Evolutionary conservation across 495 filamentous ascomycete species (phyloP).

Genomic region (Trichoderma parareesei): DNA sequence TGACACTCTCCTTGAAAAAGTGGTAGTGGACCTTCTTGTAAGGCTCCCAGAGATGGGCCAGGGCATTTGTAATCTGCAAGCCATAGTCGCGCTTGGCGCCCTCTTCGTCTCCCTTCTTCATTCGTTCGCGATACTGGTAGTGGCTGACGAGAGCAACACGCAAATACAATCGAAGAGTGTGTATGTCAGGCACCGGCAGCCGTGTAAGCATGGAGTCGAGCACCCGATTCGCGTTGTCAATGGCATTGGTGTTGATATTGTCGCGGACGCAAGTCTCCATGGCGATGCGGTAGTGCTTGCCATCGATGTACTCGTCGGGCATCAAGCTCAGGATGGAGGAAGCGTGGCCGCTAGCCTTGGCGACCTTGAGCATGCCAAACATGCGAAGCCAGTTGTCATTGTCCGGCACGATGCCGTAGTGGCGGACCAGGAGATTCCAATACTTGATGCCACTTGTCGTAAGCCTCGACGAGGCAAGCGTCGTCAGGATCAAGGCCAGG

Average conservation of each 20-base stretch:
- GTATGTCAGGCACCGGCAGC: slow-evolving; percentile 35
- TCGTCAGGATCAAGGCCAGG: slow-evolving; percentile 58
- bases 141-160: slow-evolving; percentile 28
- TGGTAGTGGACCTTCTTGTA: slow-evolving; percentile 23
- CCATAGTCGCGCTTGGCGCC: slow-evolving; percentile 22
- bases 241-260: slow-evolving; percentile 55
- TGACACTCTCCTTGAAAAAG: slow-evolving; percentile 15
- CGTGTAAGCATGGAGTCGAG: slow-evolving; percentile 46
- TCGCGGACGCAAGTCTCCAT: slow-evolving; percentile 63
- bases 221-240: slow-evolving; percentile 48
- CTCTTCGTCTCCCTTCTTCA: slow-evolving; percentile 11
- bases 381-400: slow-evolving; percentile 54
- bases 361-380: slow-evolving; percentile 57
- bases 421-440: slow-evolving; percentile 60
- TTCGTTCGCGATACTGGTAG: slow-evolving; percentile 16
- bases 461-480: slow-evolving; percentile 45
- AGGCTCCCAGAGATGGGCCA: slow-evolving; percentile 33
- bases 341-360: slow-evolving; percentile 48
- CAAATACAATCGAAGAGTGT: slow-evolving; percentile 32
- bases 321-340: slow-evolving; percentile 47
- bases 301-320: slow-evolving; percentile 28
- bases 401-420: slow-evolving; percentile 57
- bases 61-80: slow-evolving; percentile 26
- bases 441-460: slow-evolving; percentile 51
- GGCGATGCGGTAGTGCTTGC: slow-evolving; percentile 60